Conservation (phyloP, 2,329 filamentous ascomycete species). For the Arthrocladium fulminans region DNA sequence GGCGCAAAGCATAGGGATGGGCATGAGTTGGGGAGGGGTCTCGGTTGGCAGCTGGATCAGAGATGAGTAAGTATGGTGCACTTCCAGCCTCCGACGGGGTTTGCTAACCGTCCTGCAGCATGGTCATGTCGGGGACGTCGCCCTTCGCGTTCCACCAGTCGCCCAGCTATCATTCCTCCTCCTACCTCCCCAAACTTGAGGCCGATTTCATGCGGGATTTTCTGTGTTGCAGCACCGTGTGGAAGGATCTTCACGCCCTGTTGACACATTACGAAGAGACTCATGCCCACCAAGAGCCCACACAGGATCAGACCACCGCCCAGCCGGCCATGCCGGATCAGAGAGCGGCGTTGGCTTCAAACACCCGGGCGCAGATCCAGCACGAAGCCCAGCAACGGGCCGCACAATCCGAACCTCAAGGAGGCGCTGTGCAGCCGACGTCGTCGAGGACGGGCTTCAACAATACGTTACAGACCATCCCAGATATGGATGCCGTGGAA, state of each 20-base stretch:
- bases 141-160: constrained; percentile 76
- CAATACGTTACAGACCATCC: constrained; percentile 25
- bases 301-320: constrained; percentile 40
- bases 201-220: constrained; percentile 98
- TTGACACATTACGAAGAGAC: constrained; percentile 94
- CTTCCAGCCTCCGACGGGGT: neutral
- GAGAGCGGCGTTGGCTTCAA: constrained; percentile 39
- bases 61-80: constrained; percentile 71
- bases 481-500: constrained; percentile 43
- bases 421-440: constrained; percentile 14
- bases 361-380: constrained; percentile 38
- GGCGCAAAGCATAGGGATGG: constrained; percentile 56
- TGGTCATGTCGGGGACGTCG: constrained; percentile 94
- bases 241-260: constrained; percentile 87
- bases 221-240: constrained; percentile 80
- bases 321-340: constrained; percentile 40
- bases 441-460: constrained; percentile 17
- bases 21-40: constrained; percentile 94
- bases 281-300: constrained; percentile 63
- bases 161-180: constrained; percentile 90
- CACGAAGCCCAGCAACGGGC: constrained; percentile 41
- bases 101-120: constrained; percentile 46
- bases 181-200: constrained; percentile 91
- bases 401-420: constrained; percentile 24
- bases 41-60: constrained; percentile 95